Percentiles rank a stretch among this genome's conserved stretches.
phyloP scores from a whole-genome alignment of 2,329 filamentous ascomycete species.

The Penicillium capsulatum region DNA sequence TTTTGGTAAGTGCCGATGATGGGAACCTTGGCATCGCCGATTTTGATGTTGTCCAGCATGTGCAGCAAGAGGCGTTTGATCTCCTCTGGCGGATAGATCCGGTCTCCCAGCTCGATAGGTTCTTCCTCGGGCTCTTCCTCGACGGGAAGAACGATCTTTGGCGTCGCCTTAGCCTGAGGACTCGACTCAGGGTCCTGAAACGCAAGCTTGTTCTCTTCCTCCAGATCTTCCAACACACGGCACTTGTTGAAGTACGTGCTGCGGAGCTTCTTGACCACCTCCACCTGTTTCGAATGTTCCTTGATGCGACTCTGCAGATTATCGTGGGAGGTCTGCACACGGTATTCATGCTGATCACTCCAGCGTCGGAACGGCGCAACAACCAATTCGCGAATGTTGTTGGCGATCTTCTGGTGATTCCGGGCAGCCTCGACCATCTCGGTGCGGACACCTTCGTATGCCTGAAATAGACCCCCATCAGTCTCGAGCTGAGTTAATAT shows the following conservation, averaged over 20 bases:
- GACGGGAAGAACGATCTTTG: slow-evolving; percentile 80
- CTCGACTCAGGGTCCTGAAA: slow-evolving; percentile 81
- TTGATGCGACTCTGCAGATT: slow-evolving; percentile 89
- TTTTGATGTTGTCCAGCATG: slow-evolving; percentile 79
- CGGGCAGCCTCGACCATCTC: slow-evolving; percentile 90
- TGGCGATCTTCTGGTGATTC: slow-evolving; percentile 91
- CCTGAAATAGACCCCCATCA: slow-evolving; percentile 49
- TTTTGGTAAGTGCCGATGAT: slow-evolving; percentile 94
- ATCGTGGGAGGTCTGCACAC: slow-evolving; percentile 90
- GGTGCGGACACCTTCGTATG: slow-evolving; percentile 84
- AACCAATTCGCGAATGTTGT: slow-evolving; percentile 92
- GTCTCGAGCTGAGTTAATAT: neutral
- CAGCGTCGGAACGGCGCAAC: slow-evolving; percentile 90
- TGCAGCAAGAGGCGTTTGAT: slow-evolving; percentile 85
- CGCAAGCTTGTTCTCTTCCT: slow-evolving; percentile 97
- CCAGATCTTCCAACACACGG: slow-evolving; percentile 87
- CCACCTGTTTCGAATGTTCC: slow-evolving; percentile 85
- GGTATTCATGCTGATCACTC: slow-evolving; percentile 90
- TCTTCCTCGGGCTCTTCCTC: slow-evolving; percentile 68
- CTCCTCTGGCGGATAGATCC: slow-evolving; percentile 77
- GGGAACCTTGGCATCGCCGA: slow-evolving; percentile 89
- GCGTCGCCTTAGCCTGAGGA: slow-evolving; percentile 54
- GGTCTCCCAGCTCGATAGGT: slow-evolving; percentile 83
- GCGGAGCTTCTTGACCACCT: slow-evolving; percentile 84
- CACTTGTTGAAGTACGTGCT: slow-evolving; percentile 99